Base-by-base conservation (phyloP, 805 yeast genomes). In the Ogataea kodamae region DNA sequence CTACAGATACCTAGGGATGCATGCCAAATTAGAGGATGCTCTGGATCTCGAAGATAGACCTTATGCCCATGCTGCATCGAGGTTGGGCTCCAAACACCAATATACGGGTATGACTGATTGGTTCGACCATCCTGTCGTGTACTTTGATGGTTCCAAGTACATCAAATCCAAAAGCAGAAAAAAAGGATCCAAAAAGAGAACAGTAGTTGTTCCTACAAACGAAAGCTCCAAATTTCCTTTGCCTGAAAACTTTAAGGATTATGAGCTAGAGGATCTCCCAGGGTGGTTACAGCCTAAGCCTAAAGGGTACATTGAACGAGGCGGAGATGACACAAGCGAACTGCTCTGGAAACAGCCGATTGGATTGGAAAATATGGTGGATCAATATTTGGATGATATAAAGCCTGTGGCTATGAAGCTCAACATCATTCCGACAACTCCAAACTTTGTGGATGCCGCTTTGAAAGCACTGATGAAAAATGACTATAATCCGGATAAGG, bases 271-370 rank as follows among this genome's bases (percentile, higher is more conserved):
- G 29, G 76, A 76, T 0, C 74, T 65, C 35, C 89, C 89, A 0
- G 70, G 69, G 0, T 86, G 95, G 95, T 60, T 85, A 18, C 89
- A 81, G 52, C 82, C 80, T 3, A 64, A 80, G 40, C 95, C 95
- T 0, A 66, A 68, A 31, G 95, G 95, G 0, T 87, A 85, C 55
- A 62, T 84, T 5, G 95, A 87, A 49, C 69, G 97, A 49, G 97
- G 97, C 2, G 77, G 74, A 3, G 83, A 79, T 48, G 76, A 71
- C 13, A 77, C 87, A 0, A 64, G 69, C 14, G 72, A 78, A 0
- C 57, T 86, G 5, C 57, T 81, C 48, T 92, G 96, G 95, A 71
- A 68, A 46, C 61, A 66, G 19, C 67, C 70, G 0, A 47, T 49
- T 8, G 44, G 51, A 1, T 21, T 42, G 3, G 45, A 43, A 39